These are phyloP conservation scores for Haematococcus lacustris DNA, from an alignment of 139 green algal species.

Conservation along the genomic window DNA sequence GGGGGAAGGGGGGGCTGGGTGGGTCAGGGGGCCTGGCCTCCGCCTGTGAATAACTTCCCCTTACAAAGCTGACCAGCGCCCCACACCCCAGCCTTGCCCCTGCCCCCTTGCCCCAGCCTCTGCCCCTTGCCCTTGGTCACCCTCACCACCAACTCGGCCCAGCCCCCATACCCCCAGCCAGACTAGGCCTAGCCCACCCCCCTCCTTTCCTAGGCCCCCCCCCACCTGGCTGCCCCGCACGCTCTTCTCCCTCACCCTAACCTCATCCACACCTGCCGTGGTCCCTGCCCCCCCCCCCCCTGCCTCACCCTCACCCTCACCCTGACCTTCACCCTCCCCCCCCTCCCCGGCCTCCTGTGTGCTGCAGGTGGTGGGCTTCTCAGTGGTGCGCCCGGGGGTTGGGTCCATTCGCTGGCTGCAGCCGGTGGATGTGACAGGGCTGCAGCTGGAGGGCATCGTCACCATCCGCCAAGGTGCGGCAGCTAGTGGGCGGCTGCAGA, in stretches of 20 bases:
- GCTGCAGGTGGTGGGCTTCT: constrained; percentile 52
- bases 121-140: neutral
- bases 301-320: neutral
- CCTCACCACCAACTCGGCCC: no score
- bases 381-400: constrained; percentile 49
- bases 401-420: constrained; percentile 75
- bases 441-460: constrained; percentile 68
- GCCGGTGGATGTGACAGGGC: constrained; percentile 65
- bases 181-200: no score
- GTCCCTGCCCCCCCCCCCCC: no score
- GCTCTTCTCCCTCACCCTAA: no score
- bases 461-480: constrained; percentile 40
- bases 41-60: neutral
- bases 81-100: neutral
- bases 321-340: neutral
- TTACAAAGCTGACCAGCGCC: neutral
- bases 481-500: no score
- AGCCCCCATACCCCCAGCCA: no score
- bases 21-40: neutral
- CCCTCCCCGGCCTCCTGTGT: neutral
- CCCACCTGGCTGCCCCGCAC: no score
- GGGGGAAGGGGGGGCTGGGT: neutral
- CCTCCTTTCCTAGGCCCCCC: no score
- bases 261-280: no score
- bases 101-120: neutral